phyloP scores from a whole-genome alignment of 2,329 filamentous ascomycete genomes.

The Paracamarosporium sp. region DNA sequence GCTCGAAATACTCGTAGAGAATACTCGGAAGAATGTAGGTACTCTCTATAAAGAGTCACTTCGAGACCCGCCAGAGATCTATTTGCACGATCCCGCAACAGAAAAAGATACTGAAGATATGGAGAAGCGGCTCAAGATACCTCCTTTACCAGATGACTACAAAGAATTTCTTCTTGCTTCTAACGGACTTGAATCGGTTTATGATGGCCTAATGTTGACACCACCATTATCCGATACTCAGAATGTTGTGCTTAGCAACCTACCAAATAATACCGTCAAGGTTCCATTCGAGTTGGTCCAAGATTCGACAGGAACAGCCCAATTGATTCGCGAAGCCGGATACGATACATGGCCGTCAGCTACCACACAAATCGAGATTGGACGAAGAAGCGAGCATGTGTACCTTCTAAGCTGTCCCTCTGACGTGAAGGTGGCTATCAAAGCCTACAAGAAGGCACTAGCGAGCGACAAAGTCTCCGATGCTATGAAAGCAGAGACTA shows the following conservation, averaged over 20 bases:
- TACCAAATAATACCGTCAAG: neutral
- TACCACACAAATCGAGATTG: conserved; percentile 5
- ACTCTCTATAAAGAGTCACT: neutral
- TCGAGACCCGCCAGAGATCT: conserved; percentile 5
- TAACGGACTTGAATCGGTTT: conserved; percentile 6
- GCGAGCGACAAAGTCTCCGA: conserved; percentile 5
- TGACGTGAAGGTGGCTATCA: conserved; percentile 3
- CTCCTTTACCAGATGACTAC: conserved; percentile 5
- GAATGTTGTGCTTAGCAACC: neutral
- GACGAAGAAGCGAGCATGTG: neutral
- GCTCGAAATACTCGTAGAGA: conserved; percentile 5
- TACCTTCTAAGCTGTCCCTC: neutral
- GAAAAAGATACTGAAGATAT: conserved; percentile 1
- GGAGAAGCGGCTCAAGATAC: conserved; percentile 3
- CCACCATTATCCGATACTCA: conserved; percentile 6
- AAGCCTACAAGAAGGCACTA: conserved; percentile 4
- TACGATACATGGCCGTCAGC: conserved; percentile 4
- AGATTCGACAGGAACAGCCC: conserved; percentile 5
- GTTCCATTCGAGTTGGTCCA: conserved; percentile 2
- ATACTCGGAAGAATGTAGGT: conserved; percentile 3
- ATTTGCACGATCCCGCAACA: conserved; percentile 6
- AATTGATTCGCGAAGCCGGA: conserved; percentile 4
- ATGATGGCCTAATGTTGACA: neutral
- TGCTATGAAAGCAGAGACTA: conserved; percentile 5
- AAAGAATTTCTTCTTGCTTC: conserved; percentile 5